Percentiles rank a stretch among this genome's conserved stretches.
Conservation (phyloP, 2,329 filamentous ascomycete species). For the Fusarium dlaminii region DNA sequence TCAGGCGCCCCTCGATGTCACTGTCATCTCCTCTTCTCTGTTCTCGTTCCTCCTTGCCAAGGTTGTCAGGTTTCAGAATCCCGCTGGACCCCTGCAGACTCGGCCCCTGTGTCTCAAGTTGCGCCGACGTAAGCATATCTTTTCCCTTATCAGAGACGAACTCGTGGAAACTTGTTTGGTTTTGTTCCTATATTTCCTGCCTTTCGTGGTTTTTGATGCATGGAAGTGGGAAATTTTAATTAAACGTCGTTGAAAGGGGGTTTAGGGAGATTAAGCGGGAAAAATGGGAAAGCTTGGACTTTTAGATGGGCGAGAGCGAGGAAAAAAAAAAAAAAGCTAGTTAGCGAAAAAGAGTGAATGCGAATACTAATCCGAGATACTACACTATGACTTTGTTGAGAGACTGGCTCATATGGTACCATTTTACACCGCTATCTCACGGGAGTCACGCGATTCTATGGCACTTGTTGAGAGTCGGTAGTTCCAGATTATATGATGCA, state of each 20-base stretch:
- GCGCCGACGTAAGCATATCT: slow-evolving; percentile 23
- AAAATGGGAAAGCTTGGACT: not conserved
- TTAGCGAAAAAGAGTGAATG: not conserved
- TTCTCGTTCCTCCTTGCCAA: slow-evolving; percentile 17
- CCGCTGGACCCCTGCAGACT: slow-evolving; percentile 18
- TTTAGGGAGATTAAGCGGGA: slow-evolving; percentile 10
- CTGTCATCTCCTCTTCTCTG: not conserved
- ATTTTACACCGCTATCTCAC: slow-evolving; percentile 16
- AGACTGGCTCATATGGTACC: slow-evolving; percentile 2
- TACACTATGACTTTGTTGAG: not conserved
- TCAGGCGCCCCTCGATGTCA: slow-evolving; percentile 39
- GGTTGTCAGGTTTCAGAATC: slow-evolving; percentile 14
- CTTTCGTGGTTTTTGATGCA: not conserved
- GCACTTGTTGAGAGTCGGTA: not conserved
- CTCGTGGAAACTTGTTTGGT: not conserved
- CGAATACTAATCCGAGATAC: not conserved
- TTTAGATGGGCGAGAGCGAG: not conserved
- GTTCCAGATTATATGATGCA: not conserved
- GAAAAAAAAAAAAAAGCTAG: not conserved
- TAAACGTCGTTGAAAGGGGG: not conserved
- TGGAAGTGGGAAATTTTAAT: not conserved
- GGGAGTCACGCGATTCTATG: slow-evolving; percentile 8
- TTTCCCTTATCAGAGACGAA: slow-evolving; percentile 4
- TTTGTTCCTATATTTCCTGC: not conserved
- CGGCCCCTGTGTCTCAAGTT: slow-evolving; percentile 37